These are phyloP conservation scores for Pouteria campechiana DNA, from an alignment of 179 eudicot genomes.

Conservation along the genomic window DNA sequence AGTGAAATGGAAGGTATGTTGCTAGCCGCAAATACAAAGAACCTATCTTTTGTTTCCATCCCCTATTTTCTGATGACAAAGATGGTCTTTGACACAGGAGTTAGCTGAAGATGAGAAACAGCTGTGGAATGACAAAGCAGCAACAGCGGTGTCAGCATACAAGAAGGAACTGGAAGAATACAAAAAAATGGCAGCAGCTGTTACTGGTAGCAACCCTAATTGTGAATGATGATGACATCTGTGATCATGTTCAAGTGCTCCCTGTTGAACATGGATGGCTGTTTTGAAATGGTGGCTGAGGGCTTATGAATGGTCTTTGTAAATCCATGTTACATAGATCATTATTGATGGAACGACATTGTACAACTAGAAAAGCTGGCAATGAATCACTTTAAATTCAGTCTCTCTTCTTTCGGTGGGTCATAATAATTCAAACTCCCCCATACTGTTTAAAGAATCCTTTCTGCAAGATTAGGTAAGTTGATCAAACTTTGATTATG, in stretches of 20 bases:
- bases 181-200: conserved; percentile 30
- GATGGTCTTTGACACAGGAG: too few species aligned
- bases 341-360: too few species aligned
- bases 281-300: background rate
- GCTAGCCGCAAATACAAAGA: background rate
- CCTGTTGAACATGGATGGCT: conserved; percentile 17
- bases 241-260: conserved; percentile 20
- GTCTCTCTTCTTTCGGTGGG: too few species aligned
- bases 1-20: conserved; percentile 75
- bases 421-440: too few species aligned
- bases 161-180: conserved; percentile 77
- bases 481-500: too few species aligned
- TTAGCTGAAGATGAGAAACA: conserved; percentile 55
- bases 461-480: too few species aligned
- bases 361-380: too few species aligned
- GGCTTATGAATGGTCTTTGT: too few species aligned
- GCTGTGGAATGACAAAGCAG: conserved; percentile 65
- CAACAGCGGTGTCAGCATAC: conserved; percentile 63
- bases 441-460: too few species aligned
- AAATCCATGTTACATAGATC: too few species aligned
- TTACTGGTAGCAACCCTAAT: background rate
- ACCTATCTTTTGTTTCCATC: background rate
- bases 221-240: background rate
- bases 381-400: too few species aligned
- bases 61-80: background rate